Conservation (phyloP, 1,284 basidiomycete species). For the Leccinum fuscescens region DNA sequence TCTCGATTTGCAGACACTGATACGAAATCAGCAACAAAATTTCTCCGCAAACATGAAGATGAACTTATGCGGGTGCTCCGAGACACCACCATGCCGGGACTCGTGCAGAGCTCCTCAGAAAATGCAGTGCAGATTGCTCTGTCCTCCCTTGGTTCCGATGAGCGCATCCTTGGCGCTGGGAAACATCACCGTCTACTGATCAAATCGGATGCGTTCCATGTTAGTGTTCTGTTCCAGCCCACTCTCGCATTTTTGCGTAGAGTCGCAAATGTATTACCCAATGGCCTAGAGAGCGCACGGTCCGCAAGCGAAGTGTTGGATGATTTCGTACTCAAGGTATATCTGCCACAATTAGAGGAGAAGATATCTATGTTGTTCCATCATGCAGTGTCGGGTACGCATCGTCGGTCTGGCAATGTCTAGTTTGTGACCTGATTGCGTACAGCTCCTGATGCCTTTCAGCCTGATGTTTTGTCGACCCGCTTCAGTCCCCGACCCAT, state of each 20-base stretch:
- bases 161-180: slow-evolving; percentile 65
- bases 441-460: slow-evolving; percentile 80
- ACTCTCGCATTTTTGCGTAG: slow-evolving; percentile 85
- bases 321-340: slow-evolving; percentile 92
- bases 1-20: slow-evolving; percentile 93
- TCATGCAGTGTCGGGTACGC: slow-evolving; percentile 74
- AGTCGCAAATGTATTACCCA: slow-evolving; percentile 69
- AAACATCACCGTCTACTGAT: slow-evolving; percentile 87
- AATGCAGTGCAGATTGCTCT: slow-evolving; percentile 61
- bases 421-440: slow-evolving; percentile 9
- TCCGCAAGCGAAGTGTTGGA: slow-evolving; percentile 81
- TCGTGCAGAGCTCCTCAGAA: slow-evolving; percentile 73
- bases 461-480: slow-evolving; percentile 66
- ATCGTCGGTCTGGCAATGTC: background rate
- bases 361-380: slow-evolving; percentile 90
- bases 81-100: slow-evolving; percentile 84
- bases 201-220: slow-evolving; percentile 92
- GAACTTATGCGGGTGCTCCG: slow-evolving; percentile 82
- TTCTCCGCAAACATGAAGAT: slow-evolving; percentile 79
- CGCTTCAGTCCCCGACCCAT: slow-evolving; percentile 69
- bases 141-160: slow-evolving; percentile 63
- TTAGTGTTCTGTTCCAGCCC: slow-evolving; percentile 91
- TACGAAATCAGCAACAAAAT: slow-evolving; percentile 63
- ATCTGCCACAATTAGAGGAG: slow-evolving; percentile 93
- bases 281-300: slow-evolving; percentile 67